Base-by-base conservation (phyloP, 768 basidiomycete species). In the Termitomyces sp. region DNA sequence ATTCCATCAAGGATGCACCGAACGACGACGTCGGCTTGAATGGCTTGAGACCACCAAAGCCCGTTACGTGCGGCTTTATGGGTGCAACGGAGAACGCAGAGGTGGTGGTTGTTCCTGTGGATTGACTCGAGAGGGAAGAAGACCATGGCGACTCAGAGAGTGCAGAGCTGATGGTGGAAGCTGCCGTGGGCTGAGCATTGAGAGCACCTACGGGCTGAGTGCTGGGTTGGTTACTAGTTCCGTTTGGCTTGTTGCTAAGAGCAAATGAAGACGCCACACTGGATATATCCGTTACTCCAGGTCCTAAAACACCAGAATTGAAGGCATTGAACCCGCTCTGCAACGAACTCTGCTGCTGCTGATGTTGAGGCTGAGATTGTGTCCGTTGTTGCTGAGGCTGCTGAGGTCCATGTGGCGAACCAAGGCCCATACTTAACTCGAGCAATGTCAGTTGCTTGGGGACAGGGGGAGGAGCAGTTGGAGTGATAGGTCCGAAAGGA, bases 11-110 rank as follows among this genome's bases (percentile, higher is more conserved):
- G 15, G 84, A 82, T 35, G 87, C 84, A 31, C 91, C 91, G 66
- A 94, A 94, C 42, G 81, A 85, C 2, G 86, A 88, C 2, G 85
- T 79, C 2, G 91, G 91, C 64, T 91, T 91, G 77, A 94, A 94
- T 6, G 88, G 82, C 66, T 87, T 91, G 61, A 91, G 67, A 5
- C 85, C 86, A 26, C 78, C 74, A 41, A 81, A 77, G 3, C 81
- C 81, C 17, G 80, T 82, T 28, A 73, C 60, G 52, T 83, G 81
- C 5, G 79, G 67, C 56, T 76, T 74, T 33, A 81, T 50, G 9
- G 69, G 64, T 11, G 67, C 56, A 5, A 64, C 57, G 19, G 70
- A 68, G 9, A 64, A 58, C 44, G 63, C 60, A n/a, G 67, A 63
- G 7, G 66, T 57, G 26, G 63, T 64, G 9, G 66, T 66, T 11